Evolutionary conservation across 371 early-diverging fungal genomes (phyloP).

Genomic region (Mucor circinelloides): DNA sequence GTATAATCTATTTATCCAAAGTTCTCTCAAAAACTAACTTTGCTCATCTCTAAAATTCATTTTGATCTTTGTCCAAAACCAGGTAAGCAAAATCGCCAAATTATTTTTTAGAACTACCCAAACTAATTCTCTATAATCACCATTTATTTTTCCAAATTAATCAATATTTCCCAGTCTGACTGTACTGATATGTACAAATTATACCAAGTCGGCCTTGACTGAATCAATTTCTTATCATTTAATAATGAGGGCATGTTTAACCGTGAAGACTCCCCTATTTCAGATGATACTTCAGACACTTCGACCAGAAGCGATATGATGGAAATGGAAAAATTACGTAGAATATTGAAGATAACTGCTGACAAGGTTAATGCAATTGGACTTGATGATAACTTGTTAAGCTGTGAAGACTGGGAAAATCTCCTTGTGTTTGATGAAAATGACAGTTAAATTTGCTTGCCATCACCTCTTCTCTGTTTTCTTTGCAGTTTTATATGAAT

Average conservation of each 20-base stretch:
- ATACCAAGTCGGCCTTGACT: conserved; percentile 8
- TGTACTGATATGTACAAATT: too few relatives aligned
- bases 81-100: too few relatives aligned
- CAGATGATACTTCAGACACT: conserved; percentile 13
- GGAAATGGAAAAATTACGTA: conserved; percentile 11
- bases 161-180: too few relatives aligned
- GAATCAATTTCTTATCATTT: conserved; percentile 6
- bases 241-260: conserved; percentile 4
- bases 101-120: too few relatives aligned
- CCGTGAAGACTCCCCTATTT: conserved; percentile 8
- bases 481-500: conserved; percentile 21
- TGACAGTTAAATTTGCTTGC: conserved; percentile 15
- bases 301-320: conserved; percentile 10
- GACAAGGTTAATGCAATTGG: conserved; percentile 14
- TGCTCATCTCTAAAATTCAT: too few relatives aligned
- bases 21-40: too few relatives aligned
- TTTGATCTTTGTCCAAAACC: too few relatives aligned
- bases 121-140: too few relatives aligned
- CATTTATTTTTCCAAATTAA: too few relatives aligned
- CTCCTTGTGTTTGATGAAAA: conserved; percentile 18
- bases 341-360: conserved; percentile 12
- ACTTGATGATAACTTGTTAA: conserved; percentile 12
- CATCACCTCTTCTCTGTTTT: conserved; percentile 17
- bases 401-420: conserved; percentile 25
- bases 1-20: too few relatives aligned